phyloP scores from a whole-genome alignment of 225 moss, liverwort and hornwort genomes.

The Marchantia polymorpha region DNA sequence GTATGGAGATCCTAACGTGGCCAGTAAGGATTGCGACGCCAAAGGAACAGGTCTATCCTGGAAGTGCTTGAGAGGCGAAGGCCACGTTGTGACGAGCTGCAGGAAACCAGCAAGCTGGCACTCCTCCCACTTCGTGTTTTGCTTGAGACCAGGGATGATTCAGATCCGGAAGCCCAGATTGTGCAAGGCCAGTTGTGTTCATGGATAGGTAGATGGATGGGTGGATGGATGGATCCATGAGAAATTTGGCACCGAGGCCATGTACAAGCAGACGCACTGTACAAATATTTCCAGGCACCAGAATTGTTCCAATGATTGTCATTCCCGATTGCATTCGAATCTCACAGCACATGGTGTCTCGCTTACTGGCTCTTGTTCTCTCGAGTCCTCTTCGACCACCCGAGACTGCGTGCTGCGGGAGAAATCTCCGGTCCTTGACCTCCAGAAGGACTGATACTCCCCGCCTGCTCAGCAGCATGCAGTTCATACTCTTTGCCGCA shows the following conservation, averaged over 20 bases:
- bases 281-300: neutral
- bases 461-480: no score
- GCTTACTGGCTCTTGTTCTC: neutral
- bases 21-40: neutral
- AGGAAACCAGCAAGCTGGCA: neutral
- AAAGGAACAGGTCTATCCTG: neutral
- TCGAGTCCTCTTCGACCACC: no score
- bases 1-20: neutral
- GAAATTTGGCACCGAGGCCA: neutral
- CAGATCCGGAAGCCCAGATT: neutral
- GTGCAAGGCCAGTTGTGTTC: neutral
- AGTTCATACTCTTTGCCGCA: neutral
- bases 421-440: no score
- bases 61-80: neutral
- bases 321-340: neutral
- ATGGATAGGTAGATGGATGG: no score
- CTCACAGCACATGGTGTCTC: neutral
- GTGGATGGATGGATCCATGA: neutral
- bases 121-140: neutral
- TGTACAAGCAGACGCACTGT: no score
- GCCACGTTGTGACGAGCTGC: neutral
- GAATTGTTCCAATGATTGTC: neutral
- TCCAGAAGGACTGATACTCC: no score
- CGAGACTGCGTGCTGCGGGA: no score
- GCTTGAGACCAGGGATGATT: neutral